A percentile compares a stretch with the other conserved stretches of the same genome.
Conservation (phyloP, 1,139 yeast species). For the Sugiyamaella sp. region DNA sequence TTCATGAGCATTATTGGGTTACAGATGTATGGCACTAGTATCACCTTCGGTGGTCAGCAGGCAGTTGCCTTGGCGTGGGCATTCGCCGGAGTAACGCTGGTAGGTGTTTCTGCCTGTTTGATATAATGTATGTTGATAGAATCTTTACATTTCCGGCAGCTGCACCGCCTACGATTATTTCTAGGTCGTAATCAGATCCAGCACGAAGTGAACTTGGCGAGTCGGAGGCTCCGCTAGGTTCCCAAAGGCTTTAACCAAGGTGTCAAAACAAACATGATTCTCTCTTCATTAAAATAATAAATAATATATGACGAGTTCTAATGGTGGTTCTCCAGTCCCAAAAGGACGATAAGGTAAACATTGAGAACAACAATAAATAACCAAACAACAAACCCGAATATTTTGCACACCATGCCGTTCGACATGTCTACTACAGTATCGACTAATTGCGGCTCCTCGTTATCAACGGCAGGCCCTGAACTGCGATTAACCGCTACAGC, state of each 20-base stretch:
- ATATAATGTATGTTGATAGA: neutral
- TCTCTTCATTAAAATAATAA: no score
- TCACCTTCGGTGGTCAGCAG: conserved; percentile 63
- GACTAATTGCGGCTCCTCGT: conserved; percentile 17
- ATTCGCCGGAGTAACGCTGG: conserved; percentile 39
- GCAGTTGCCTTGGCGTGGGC: conserved; percentile 37
- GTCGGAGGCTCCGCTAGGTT: no score
- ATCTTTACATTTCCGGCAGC: neutral
- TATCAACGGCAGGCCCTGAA: conserved; percentile 37
- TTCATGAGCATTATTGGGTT: conserved; percentile 78
- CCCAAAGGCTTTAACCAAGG: no score
- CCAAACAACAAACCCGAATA: conserved; percentile 57
- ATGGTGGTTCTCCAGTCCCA: conserved; percentile 44
- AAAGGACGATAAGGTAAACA: conserved; percentile 67
- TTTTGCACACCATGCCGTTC: conserved; percentile 61
- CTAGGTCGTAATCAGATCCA: no score
- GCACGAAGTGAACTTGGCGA: no score
- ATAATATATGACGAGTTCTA: neutral
- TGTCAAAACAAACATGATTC: no score
- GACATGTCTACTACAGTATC: conserved; percentile 49
- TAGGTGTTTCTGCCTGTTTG: conserved; percentile 32
- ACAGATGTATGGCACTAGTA: conserved; percentile 83
- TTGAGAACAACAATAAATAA: conserved; percentile 64
- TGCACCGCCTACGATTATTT: no score
- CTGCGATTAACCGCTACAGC: conserved; percentile 46